These are phyloP conservation scores for Skeletonema costatum DNA, from an alignment of 108 stramenopile genomes.

Conservation along the genomic window DNA sequence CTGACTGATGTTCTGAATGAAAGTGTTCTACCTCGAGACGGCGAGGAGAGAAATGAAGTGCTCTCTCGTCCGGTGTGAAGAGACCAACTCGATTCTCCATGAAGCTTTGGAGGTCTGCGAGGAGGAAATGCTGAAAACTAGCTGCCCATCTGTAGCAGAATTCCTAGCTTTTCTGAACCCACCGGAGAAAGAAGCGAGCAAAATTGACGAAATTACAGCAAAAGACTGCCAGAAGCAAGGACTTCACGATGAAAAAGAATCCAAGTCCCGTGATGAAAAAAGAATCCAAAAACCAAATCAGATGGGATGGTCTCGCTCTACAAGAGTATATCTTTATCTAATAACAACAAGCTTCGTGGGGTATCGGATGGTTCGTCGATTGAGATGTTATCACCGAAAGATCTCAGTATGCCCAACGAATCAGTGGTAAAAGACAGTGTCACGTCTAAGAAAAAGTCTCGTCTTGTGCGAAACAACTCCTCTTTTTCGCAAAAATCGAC, in stretches of 20 bases:
- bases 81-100: background rate
- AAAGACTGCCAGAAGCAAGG: background rate
- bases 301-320: background rate
- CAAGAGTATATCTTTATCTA: background rate
- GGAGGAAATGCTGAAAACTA: background rate
- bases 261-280: background rate
- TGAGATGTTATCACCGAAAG: constrained; percentile 9
- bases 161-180: constrained; percentile 24
- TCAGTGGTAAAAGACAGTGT: background rate
- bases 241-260: background rate
- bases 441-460: background rate
- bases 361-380: background rate
- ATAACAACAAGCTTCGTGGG: background rate
- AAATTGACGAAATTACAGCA: background rate
- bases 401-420: background rate
- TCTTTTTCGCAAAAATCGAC: background rate
- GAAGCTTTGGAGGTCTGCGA: constrained; percentile 14
- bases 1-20: background rate
- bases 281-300: background rate
- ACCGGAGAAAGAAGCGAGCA: background rate
- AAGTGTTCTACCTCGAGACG: background rate
- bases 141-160: constrained; percentile 26
- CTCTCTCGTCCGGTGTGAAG: constrained; percentile 18
- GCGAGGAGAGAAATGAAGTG: background rate
- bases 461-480: background rate